Conservation (phyloP, 371 early-diverging fungal species). For the Encephalitozoon intestinalis region DNA sequence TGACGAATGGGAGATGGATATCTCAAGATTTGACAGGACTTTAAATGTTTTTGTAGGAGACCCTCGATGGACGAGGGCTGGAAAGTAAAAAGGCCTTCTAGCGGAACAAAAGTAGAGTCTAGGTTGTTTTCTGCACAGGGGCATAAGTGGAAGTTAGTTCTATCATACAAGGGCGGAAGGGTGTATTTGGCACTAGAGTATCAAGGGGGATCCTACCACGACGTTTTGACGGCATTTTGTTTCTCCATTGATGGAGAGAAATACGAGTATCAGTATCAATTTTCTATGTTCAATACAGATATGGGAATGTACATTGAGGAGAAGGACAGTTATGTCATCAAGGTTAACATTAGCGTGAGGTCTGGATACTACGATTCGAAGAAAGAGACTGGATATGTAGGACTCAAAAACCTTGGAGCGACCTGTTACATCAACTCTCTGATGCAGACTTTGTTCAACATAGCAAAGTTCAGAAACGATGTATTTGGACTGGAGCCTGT, state of each 20-base stretch:
- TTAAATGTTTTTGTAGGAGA: neutral
- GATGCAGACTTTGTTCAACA: conserved; percentile 86
- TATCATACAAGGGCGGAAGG: neutral
- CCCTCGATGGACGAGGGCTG: conserved; percentile 13
- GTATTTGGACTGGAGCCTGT: conserved; percentile 25
- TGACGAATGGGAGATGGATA: too few species aligned
- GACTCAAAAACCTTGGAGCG: conserved; percentile 90
- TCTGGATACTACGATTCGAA: conserved; percentile 18
- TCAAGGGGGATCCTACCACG: conserved; percentile 17
- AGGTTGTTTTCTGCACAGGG: neutral
- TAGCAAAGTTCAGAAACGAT: conserved; percentile 76
- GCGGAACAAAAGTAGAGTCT: neutral
- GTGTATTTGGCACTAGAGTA: conserved; percentile 13
- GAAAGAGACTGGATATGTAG: conserved; percentile 55
- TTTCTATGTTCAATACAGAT: conserved; percentile 23
- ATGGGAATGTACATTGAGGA: conserved; percentile 20
- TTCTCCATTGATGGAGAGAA: conserved; percentile 3
- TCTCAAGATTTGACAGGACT: neutral
- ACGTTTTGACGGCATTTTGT: neutral
- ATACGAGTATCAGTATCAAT: conserved; percentile 8
- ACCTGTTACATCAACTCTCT: conserved; percentile 98
- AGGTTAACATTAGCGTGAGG: neutral
- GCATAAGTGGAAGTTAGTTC: neutral
- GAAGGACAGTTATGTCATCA: neutral
- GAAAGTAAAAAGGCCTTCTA: neutral